Percentiles rank a stretch among this genome's conserved stretches.
Conservation (phyloP, 768 basidiomycete genomes). For the Pleurotus sapidus region DNA sequence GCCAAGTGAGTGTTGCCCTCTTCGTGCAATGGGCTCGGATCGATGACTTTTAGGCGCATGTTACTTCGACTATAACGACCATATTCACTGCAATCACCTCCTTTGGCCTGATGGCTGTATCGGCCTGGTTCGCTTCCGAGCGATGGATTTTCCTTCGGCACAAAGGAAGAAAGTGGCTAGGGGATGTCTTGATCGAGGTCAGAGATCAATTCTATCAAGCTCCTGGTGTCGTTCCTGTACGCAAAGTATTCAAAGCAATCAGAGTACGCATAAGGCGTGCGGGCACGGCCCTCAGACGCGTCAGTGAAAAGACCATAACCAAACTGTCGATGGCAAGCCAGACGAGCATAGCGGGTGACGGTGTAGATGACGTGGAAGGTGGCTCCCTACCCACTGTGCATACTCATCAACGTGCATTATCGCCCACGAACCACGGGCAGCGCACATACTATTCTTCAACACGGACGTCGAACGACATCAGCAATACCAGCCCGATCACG, state of each 20-base stretch:
- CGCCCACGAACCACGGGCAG: not conserved
- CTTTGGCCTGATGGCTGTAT: slow-evolving; percentile 68
- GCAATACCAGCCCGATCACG: not conserved
- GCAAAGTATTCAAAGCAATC: slow-evolving; percentile 12
- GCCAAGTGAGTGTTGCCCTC: slow-evolving; percentile 43
- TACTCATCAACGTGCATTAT: slow-evolving; percentile 6
- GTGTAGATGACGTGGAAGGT: slow-evolving; percentile 24
- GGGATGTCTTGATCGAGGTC: slow-evolving; percentile 52
- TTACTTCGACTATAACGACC: slow-evolving; percentile 71
- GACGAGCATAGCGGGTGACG: slow-evolving; percentile 20
- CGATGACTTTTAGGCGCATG: slow-evolving; percentile 36
- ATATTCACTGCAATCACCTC: slow-evolving; percentile 74
- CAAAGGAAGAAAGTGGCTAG: slow-evolving; percentile 67
- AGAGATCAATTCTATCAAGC: slow-evolving; percentile 31
- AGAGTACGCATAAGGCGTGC: slow-evolving; percentile 14
- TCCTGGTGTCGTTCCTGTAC: slow-evolving; percentile 21
- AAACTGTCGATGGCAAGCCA: slow-evolving; percentile 13
- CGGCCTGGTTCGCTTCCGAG: slow-evolving; percentile 72
- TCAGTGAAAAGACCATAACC: slow-evolving; percentile 22
- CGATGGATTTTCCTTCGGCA: slow-evolving; percentile 62
- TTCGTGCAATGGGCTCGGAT: not conserved
- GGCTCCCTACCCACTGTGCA: slow-evolving; percentile 23
- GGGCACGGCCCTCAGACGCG: slow-evolving; percentile 15
- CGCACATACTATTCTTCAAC: not conserved
- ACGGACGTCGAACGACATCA: not conserved